Conservation (phyloP, 1,139 yeast genomes). For the Candida sp. region DNA sequence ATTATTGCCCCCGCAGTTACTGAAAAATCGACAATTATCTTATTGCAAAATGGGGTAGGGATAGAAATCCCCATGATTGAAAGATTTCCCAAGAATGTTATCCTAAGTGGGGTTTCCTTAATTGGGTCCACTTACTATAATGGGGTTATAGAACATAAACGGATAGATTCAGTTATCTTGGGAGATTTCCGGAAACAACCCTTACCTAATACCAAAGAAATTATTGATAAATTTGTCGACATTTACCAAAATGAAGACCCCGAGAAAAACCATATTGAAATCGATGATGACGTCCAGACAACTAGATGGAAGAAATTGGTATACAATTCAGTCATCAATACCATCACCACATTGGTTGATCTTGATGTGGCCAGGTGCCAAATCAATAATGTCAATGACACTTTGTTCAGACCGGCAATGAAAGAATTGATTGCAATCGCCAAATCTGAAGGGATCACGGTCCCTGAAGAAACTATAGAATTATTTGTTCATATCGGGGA, state of each 20-base stretch:
- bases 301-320: constrained; percentile 73
- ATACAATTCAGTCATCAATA: constrained; percentile 66
- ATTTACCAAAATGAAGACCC: constrained; percentile 43
- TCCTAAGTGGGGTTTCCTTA: constrained; percentile 68
- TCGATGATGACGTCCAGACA: constrained; percentile 48
- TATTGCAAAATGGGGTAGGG: constrained; percentile 74
- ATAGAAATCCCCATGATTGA: constrained; percentile 61
- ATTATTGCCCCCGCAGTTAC: constrained; percentile 55
- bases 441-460: constrained; percentile 53
- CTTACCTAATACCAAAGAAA: constrained; percentile 18
- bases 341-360: constrained; percentile 51
- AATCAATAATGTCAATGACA: constrained; percentile 49
- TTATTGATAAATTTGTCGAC: constrained; percentile 40
- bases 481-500: constrained; percentile 57
- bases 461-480: constrained; percentile 42
- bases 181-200: constrained; percentile 45
- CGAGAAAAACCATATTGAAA: constrained; percentile 36
- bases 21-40: constrained; percentile 50
- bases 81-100: constrained; percentile 53
- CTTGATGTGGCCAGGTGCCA: constrained; percentile 59
- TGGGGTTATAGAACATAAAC: constrained; percentile 49
- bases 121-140: constrained; percentile 61
- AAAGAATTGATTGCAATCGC: constrained; percentile 61
- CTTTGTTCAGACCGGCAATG: constrained; percentile 61
- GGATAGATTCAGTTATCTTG: constrained; percentile 49